These are phyloP conservation scores for Boletus edulis DNA, from an alignment of 768 basidiomycete species.

Conservation along the genomic window DNA sequence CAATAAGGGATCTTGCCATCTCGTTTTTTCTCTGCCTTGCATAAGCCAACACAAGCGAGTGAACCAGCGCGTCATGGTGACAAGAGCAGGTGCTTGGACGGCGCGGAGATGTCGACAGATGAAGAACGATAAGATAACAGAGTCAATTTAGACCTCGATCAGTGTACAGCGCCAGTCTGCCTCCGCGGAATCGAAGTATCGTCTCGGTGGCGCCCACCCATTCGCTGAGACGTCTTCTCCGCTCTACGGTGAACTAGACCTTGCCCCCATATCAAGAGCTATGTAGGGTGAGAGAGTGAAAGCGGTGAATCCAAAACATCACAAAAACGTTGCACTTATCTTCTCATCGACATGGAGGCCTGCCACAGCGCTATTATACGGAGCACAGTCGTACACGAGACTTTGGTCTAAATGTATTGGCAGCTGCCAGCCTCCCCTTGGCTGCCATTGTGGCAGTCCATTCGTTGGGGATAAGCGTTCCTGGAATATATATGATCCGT, in stretches of 20 bases:
- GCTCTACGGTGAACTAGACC: conserved; percentile 3
- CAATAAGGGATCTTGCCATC: background rate
- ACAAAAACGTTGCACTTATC: conserved; percentile 5
- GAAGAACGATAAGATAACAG: conserved; percentile 26
- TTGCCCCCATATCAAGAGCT: background rate
- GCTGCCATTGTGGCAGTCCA: background rate
- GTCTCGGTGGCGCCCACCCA: background rate
- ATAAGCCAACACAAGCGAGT: background rate
- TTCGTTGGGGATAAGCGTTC: background rate
- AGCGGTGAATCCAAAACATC: background rate
- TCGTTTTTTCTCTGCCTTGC: background rate
- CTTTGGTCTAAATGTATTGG: background rate
- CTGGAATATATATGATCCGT: background rate
- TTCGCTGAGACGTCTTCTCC: conserved; percentile 4
- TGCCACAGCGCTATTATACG: background rate
- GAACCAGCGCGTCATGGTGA: conserved; percentile 8
- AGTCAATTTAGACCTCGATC: conserved; percentile 15
- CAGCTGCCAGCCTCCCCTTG: background rate
- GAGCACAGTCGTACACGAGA: background rate
- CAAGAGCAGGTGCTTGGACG: conserved; percentile 19
- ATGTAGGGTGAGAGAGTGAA: background rate
- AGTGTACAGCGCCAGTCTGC: background rate
- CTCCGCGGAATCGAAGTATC: conserved; percentile 23
- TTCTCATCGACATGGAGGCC: conserved; percentile 4
- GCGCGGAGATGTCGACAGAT: conserved; percentile 14